Base-by-base conservation (phyloP, 352 stramenopile genomes). In the Globisporangium heterothallicum region DNA sequence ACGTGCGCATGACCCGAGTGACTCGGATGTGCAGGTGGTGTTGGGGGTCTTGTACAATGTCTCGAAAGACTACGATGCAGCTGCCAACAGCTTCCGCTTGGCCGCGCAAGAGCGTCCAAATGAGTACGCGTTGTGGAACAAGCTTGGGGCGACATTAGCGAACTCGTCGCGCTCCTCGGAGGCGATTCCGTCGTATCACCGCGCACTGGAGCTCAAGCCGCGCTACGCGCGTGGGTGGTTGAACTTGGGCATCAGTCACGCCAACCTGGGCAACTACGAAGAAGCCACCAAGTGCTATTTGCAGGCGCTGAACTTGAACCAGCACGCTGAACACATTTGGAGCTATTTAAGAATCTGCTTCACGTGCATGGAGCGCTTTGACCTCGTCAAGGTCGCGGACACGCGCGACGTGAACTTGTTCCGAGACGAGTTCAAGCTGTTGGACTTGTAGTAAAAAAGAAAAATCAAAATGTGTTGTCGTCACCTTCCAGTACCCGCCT, bases 81-180 rank as follows among this genome's bases (percentile, higher is more conserved):
- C 97, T 10, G 88, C 94, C 4, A 64, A 73, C 14, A 86, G 82
- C 16, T 98, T 99, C 59, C 83, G 80, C 45, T 64, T 66, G 49
- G 94, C 95, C 5, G 74, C 94, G 0, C 61, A 86, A 24, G 70
- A 71, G 32, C 75, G 79, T 8, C 91, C 94, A 8, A 67, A 94
- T 49, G 94, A 99, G 65, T 97, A 99, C 78, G 84, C 93, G 51
- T 66, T 99, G n/a, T 98, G 91, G 81, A 99, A 99, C 67, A 99
- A 98, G 71, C 75, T 99, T 18, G 97, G 96, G 30, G 97, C 97
- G 9, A 99, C 96, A 18, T 66, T 99, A 27, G 96, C 96, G 14
- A 99, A 99, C 68, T 92, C 88, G 26, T 95, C 92, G 61, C 79
- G 83, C 49, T 97, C 88, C 42, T 82, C 95, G 6, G 82, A 98